These are phyloP conservation scores for Quercus lobata DNA, from an alignment of 331 rosid species.

Conservation along the genomic window DNA sequence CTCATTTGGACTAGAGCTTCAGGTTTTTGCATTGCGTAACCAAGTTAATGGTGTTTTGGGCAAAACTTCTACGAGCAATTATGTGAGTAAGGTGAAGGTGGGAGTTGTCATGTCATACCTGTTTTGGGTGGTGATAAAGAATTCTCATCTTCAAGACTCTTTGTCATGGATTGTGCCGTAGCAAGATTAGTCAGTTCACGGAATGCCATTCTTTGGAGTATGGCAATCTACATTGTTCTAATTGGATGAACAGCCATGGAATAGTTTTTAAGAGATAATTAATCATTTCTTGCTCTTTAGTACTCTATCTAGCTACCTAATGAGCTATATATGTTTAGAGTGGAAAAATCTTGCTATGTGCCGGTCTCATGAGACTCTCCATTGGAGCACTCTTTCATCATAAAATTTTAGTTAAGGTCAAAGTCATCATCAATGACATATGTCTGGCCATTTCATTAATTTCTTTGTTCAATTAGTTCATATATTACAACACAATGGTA, in stretches of 20 bases:
- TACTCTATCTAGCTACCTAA: not conserved
- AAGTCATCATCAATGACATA: not conserved
- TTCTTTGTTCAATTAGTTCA: too few relatives aligned
- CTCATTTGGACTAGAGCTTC: slow-evolving; percentile 41
- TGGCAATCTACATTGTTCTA: slow-evolving; percentile 15
- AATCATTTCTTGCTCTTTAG: not conserved
- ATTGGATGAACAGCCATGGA: slow-evolving; percentile 24
- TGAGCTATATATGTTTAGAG: too few relatives aligned
- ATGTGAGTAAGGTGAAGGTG: slow-evolving; percentile 30
- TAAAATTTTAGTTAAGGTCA: not conserved
- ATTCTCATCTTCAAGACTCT: slow-evolving; percentile 29
- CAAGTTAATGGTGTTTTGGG: slow-evolving; percentile 38
- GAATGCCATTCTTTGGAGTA: not conserved
- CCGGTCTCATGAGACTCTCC: too few relatives aligned
- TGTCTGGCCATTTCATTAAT: too few relatives aligned
- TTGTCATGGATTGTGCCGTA: slow-evolving; percentile 27
- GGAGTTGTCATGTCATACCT: slow-evolving; percentile 18
- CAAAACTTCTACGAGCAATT: slow-evolving; percentile 24
- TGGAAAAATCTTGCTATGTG: too few relatives aligned
- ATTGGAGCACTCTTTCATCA: not conserved
- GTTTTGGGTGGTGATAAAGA: slow-evolving; percentile 34
- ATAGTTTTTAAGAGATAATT: slow-evolving; percentile 26
- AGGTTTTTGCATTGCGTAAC: slow-evolving; percentile 23
- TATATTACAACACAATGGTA: too few relatives aligned
- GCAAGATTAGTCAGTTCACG: slow-evolving; percentile 14